Base-by-base conservation (phyloP, 352 stramenopile species). In the Phytophthora tubulina region DNA sequence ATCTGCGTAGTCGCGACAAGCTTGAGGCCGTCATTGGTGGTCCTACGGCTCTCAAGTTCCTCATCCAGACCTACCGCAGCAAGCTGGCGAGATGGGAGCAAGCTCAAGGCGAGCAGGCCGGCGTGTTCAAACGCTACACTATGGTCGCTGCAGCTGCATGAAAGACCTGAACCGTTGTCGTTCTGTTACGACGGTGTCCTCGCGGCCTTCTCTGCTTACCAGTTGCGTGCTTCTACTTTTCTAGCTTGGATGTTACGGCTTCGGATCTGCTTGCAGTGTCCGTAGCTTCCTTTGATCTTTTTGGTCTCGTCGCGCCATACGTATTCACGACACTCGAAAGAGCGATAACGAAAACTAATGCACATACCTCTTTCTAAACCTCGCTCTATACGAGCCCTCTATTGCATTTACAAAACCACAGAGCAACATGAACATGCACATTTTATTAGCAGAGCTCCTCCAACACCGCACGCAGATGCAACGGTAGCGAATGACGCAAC, bases 11-110 rank as follows among this genome's bases (percentile, higher is more conserved):
- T 49, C 86, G 86, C 32, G 84, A 96, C 64, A 89, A 85, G 51
- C 75, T 94, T 4, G 86, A 94, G 48, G 76, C 81, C 13, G 86
- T 96, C 9, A 96, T 96, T 53, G 88, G 88, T 14, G 88, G 88
- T 0, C 83, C 76, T 4, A 88, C 80, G 14, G 85, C 84, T n/a
- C 72, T 93, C 54, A 92, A 94, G 75, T 85, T 92, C 61, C 78
- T 96, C 9, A 92, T 94, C 44, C 81, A 92, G 72, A 92, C 80
- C 15, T 91, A 90, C 55, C 77, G 86, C 55, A 89, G 76, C 59
- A 82, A 84, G 49, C 72, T 92, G 17, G 83, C 72, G 9, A 84
- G 81, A 50, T 96, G 88, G 88, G 85, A 96, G 55, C 84, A 91
- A 31, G 80, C 78, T 0, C 81, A 90, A 50, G 80, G 67, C 4